Base-by-base conservation (phyloP, 148 eudicot genomes). In the Diospyros lotus region DNA sequence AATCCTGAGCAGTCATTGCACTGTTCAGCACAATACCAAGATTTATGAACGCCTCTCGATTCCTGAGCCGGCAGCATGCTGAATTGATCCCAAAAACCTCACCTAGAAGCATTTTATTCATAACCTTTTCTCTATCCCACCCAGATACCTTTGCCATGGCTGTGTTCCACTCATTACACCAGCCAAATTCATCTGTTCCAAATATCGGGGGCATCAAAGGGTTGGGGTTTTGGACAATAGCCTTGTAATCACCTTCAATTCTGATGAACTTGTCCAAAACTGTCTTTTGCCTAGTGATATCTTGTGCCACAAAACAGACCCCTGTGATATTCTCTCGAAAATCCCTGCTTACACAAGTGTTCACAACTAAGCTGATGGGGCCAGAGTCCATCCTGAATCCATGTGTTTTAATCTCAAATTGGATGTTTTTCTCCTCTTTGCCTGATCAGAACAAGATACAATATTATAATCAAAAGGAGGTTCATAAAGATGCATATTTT, bases 141-240 rank as follows among this genome's bases (percentile, higher is more conserved):
- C 98, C 97, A 2, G 98, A 82, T 59, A 89, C 8, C 54, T 87
- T 84, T 15, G 77, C 78, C 98, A 94, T 94, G 2, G 98, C 96
- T 12, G 90, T 81, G 73, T 94, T 94, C 98, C 98, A 94, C 78
- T 94, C 98, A 13, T 84, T 81, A 66, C 98, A 94, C 97, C 98
- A 94, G 0, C 97, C 97, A 75, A 92, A 90, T 73, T 94, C 97
- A 71, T 94, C 96, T 0, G 90, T 78, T 69, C 92, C 96, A 74
- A 94, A 92, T 69, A 94, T 92, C 40, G 98, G 98, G 9, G 98
- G 98, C 52, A 92, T 92, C 71, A 94, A 68, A 15, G 98, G 97
- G 81, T 84, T 92, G 9, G 96, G 98, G 69, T 91, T 94, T 68
- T 89, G 98, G 44, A 94, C 82, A 5, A 94, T 90, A 59, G 98